Evolutionary conservation across 2,329 filamentous ascomycete species (phyloP).

Genomic region (Gaeumannomyces sp.): DNA sequence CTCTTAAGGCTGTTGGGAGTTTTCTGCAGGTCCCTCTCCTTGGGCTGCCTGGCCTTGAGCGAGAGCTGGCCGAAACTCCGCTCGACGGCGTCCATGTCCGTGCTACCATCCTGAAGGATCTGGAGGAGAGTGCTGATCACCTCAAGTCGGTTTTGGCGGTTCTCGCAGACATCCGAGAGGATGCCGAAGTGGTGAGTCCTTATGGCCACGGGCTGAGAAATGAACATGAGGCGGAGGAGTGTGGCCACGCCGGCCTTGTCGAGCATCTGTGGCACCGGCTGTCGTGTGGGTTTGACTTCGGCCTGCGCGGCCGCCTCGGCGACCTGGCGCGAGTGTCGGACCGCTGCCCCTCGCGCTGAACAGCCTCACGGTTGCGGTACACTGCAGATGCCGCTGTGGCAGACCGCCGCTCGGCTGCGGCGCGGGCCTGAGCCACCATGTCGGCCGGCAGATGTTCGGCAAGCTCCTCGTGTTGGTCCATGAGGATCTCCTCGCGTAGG

Average conservation of each 20-base stretch:
- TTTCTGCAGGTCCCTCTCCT: constrained; percentile 57
- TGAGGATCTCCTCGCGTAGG: constrained; percentile 77
- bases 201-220: constrained; percentile 82
- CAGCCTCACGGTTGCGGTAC: constrained; percentile 20
- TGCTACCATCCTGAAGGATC: constrained; percentile 91
- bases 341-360: constrained; percentile 6
- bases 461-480: constrained; percentile 87
- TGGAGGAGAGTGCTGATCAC: constrained; percentile 88
- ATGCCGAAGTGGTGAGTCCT: constrained; percentile 80
- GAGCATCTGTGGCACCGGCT: constrained; percentile 89
- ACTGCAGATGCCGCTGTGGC: constrained; percentile 19
- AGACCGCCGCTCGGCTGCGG: constrained; percentile 44
- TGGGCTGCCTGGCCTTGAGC: constrained; percentile 76
- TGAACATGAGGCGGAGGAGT: constrained; percentile 97
- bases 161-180: constrained; percentile 87
- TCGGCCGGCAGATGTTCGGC: constrained; percentile 79
- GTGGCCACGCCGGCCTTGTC: constrained; percentile 95
- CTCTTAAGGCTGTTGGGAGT: constrained; percentile 51
- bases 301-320: background rate
- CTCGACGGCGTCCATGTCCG: constrained; percentile 88
- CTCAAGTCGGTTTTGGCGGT: constrained; percentile 90
- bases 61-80: constrained; percentile 92
- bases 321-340: background rate
- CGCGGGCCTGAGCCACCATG: constrained; percentile 78
- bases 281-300: constrained; percentile 58